Conservation (phyloP, 1,139 yeast genomes). For the Geotrichum candidum region DNA sequence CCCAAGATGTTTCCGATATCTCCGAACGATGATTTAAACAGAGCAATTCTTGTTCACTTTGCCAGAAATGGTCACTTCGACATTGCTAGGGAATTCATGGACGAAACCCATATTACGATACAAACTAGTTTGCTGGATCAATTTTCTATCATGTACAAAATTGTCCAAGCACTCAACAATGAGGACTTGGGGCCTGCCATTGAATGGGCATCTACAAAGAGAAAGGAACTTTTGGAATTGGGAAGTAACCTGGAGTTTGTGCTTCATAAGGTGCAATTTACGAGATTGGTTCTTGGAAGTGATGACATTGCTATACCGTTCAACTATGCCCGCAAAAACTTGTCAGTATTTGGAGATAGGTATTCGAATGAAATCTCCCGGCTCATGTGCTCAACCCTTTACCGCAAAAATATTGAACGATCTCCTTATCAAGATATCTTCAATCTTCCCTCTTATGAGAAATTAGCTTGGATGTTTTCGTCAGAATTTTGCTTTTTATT, state of each 20-base stretch:
- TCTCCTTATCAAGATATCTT: slow-evolving; percentile 41
- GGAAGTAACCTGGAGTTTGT: slow-evolving; percentile 52
- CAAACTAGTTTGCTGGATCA: slow-evolving; percentile 32
- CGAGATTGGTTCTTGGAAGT: slow-evolving; percentile 30
- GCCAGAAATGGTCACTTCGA: slow-evolving; percentile 42
- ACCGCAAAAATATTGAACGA: slow-evolving; percentile 32
- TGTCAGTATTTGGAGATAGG: slow-evolving; percentile 42
- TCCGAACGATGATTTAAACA: slow-evolving; percentile 29
- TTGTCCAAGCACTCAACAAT: slow-evolving; percentile 31
- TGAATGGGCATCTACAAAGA: slow-evolving; percentile 38
- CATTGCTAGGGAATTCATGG: slow-evolving; percentile 32
- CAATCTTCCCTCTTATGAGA: slow-evolving; percentile 36
- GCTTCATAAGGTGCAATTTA: slow-evolving; percentile 56
- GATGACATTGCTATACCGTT: slow-evolving; percentile 39
- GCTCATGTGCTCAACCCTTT: slow-evolving; percentile 47
- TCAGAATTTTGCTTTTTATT: slow-evolving; percentile 61
- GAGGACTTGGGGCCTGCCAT: slow-evolving; percentile 39
- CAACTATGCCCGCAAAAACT: slow-evolving; percentile 49
- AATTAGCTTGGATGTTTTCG: slow-evolving; percentile 50
- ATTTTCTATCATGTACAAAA: slow-evolving; percentile 36
- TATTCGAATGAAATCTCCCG: slow-evolving; percentile 48
- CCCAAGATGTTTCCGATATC: slow-evolving; percentile 28
- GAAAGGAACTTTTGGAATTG: slow-evolving; percentile 27
- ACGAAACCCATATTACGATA: slow-evolving; percentile 33
- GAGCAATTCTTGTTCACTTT: slow-evolving; percentile 43